Evolutionary conservation across 2,329 filamentous ascomycete genomes (phyloP), one percentile per base, ranked within the genome.

Genomic region (Cordyceps farinosa): DNA sequence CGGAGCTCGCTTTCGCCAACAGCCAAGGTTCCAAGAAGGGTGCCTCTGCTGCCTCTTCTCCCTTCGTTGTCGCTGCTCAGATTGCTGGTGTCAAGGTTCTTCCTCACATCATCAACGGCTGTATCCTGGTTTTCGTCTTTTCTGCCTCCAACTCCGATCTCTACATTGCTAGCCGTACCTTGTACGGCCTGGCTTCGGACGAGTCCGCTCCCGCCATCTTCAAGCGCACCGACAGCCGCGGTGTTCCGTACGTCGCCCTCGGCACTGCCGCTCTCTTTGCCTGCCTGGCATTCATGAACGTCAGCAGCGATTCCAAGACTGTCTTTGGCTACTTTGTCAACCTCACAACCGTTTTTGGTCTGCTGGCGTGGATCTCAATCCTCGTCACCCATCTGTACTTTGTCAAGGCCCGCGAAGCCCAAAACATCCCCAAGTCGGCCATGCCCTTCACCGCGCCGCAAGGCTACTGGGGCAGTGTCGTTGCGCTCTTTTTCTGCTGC

Each of bases 81-180:
- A 68, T 88, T 22, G 87, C 88, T 1, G 80, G 84, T 17, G 89
- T 92, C 72, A 75, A 81, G 2, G 74, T 77, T 27, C 79, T 92
- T 10, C 85, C 88, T 2, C 82, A 87, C 68, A 85, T 92, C 70
- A 77, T 92, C 71, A 92, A 92, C 75, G 90, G 78, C 38, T 90
- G 87, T 70, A 91, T 92, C 67, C 78, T 90, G 65, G 72, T 91
- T 66, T 92, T 92, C 72, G 89, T 91, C 69, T 90, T 92, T 76
- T 89, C 86, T 13, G 90, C 90, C 15, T 84, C 88, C 66, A 92
- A 92, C 79, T 90, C 87, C 1, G 89, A 92, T 77, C 78, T 92
- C 30, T 92, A 92, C 81, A 91, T 87, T 69, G 89, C 87, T 27
- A 89, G 85, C 66, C 86, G 89, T 61, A 91, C 87, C 7, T 81